Evolutionary conservation across 1,284 basidiomycete species (phyloP).

Genomic region (Sporisorium exsertum): DNA sequence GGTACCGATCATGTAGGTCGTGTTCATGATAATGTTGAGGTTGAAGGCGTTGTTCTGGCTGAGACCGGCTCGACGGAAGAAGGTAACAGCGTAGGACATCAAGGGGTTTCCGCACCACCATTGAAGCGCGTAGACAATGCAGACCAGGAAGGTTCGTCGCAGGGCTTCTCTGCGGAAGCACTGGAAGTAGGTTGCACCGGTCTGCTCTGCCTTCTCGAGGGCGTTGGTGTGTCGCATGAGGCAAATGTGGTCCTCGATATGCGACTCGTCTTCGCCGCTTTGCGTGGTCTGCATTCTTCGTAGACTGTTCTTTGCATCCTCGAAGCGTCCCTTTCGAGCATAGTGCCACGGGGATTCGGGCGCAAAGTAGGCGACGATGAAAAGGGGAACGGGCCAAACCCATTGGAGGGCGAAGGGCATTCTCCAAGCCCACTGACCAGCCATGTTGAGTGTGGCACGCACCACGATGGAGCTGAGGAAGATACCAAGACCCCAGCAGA

Average conservation of each 20-base stretch:
- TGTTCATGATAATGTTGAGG: slow-evolving; percentile 69
- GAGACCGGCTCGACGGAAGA: slow-evolving; percentile 71
- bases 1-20: slow-evolving; percentile 69
- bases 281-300: slow-evolving; percentile 18
- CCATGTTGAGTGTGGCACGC: slow-evolving; percentile 63
- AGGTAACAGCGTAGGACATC: slow-evolving; percentile 67
- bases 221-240: slow-evolving; percentile 71
- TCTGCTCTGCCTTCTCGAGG: slow-evolving; percentile 67
- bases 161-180: slow-evolving; percentile 71
- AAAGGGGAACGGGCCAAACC: slow-evolving; percentile 67
- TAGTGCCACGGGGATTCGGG: slow-evolving; percentile 71
- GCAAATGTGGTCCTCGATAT: slow-evolving; percentile 69
- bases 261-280: slow-evolving; percentile 21
- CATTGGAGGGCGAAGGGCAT: slow-evolving; percentile 71
- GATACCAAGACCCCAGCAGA: slow-evolving; percentile 71
- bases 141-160: slow-evolving; percentile 70
- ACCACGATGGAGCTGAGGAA: slow-evolving; percentile 71
- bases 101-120: slow-evolving; percentile 66
- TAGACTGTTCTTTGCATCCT: slow-evolving; percentile 70
- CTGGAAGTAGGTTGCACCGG: slow-evolving; percentile 69
- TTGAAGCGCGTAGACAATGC: slow-evolving; percentile 65
- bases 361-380: slow-evolving; percentile 64
- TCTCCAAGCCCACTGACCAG: slow-evolving; percentile 66
- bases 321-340: slow-evolving; percentile 70
- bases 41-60: slow-evolving; percentile 67